Evolutionary conservation across 2,329 filamentous ascomycete species (phyloP).

Genomic region (Ophiocordyceps sinensis): DNA sequence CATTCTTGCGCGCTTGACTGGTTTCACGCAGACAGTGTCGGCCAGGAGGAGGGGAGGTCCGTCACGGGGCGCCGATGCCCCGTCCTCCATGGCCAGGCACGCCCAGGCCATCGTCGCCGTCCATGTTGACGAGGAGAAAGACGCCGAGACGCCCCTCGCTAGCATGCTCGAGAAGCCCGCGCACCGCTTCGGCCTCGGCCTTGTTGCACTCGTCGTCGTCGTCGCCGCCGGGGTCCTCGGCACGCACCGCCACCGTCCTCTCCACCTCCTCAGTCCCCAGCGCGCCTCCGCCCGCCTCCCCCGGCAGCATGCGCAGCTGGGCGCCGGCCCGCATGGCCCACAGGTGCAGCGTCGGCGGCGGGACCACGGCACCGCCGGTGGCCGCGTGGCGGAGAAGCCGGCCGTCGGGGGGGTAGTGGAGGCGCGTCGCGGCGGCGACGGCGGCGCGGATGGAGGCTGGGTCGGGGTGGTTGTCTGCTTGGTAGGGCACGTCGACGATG

Average conservation of each 20-base stretch:
- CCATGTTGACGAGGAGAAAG: slow-evolving; percentile 11
- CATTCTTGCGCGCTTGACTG: too few relatives aligned
- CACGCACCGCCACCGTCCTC: neutral
- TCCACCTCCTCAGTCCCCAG: too few relatives aligned
- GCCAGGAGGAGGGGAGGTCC: too few relatives aligned
- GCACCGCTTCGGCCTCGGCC: neutral
- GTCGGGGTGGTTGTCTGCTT: neutral
- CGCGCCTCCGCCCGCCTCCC: neutral
- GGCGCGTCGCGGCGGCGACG: neutral
- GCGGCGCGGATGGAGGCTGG: neutral
- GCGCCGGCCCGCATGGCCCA: neutral
- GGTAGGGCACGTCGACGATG: neutral
- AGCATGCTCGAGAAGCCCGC: slow-evolving; percentile 16
- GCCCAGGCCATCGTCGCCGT: neutral
- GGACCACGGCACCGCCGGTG: too few relatives aligned
- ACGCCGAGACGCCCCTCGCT: slow-evolving; percentile 10
- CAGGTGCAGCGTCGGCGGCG: neutral
- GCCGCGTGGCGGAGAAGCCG: neutral
- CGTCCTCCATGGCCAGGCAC: neutral
- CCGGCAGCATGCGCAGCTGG: neutral
- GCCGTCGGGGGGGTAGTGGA: neutral
- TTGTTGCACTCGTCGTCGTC: slow-evolving; percentile 1
- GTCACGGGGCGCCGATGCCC: too few relatives aligned
- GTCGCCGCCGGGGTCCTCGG: neutral
- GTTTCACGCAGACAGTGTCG: too few relatives aligned